These are phyloP conservation scores for Termitomyces eurrhizus DNA, from an alignment of 768 basidiomycete species.

Conservation along the genomic window DNA sequence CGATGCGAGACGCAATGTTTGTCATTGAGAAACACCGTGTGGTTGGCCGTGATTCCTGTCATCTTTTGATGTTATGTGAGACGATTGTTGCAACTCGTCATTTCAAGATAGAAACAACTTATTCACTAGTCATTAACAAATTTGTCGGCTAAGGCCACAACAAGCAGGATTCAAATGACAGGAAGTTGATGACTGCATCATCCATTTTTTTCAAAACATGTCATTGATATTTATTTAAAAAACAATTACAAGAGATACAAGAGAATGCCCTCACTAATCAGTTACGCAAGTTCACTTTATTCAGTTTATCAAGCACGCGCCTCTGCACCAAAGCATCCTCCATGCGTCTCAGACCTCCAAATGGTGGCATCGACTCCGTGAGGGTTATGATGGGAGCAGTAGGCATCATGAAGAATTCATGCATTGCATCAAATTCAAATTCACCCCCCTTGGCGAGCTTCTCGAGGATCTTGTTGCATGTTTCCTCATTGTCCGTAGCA, in stretches of 20 bases:
- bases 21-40: constrained; percentile 76
- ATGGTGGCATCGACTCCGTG: not conserved
- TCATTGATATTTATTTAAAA: too few relatives aligned
- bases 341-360: not conserved
- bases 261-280: too few relatives aligned
- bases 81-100: too few relatives aligned
- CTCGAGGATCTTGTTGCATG: not conserved
- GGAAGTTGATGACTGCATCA: too few relatives aligned
- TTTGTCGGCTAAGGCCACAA: too few relatives aligned
- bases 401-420: not conserved
- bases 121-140: too few relatives aligned
- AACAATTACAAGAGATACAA: too few relatives aligned
- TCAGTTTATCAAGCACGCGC: not conserved
- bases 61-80: not conserved
- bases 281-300: not conserved
- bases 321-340: not conserved
- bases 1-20: constrained; percentile 80
- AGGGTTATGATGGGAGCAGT: not conserved
- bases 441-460: not conserved
- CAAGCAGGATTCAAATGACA: too few relatives aligned
- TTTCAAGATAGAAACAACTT: too few relatives aligned
- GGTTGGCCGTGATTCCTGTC: constrained; percentile 45
- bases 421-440: not conserved
- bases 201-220: too few relatives aligned
- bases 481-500: not conserved